phyloP scores from a whole-genome alignment of 1,284 basidiomycete species.

The Spongiforma sp. region DNA sequence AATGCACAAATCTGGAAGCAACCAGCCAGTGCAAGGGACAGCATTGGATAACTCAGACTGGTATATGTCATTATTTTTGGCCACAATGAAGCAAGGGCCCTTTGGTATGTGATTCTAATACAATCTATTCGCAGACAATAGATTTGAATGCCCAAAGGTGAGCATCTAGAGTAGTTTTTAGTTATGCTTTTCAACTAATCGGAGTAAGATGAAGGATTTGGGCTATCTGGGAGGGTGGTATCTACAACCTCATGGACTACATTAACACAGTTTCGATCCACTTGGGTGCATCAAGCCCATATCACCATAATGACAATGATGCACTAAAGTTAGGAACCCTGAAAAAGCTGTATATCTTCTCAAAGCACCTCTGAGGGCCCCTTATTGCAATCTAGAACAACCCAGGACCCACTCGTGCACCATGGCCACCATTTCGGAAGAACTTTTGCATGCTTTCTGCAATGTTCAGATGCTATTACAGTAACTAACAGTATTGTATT shows the following conservation, averaged over 20 bases:
- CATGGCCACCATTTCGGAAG: neutral
- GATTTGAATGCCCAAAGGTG: constrained; percentile 57
- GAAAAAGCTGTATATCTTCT: neutral
- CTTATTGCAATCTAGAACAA: neutral
- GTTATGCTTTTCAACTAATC: constrained; percentile 17
- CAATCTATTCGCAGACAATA: constrained; percentile 53
- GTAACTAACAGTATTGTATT: neutral
- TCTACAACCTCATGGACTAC: constrained; percentile 95
- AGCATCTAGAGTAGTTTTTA: constrained; percentile 18
- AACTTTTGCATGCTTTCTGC: neutral
- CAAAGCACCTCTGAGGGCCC: neutral
- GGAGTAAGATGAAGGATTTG: constrained; percentile 64
- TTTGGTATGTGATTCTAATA: constrained; percentile 68
- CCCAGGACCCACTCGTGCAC: neutral
- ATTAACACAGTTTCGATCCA: constrained; percentile 66
- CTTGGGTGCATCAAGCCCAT: too few relatives aligned
- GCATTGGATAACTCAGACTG: constrained; percentile 70
- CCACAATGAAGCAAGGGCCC: constrained; percentile 86
- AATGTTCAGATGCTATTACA: too few relatives aligned
- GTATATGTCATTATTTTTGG: constrained; percentile 82
- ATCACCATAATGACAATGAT: too few relatives aligned
- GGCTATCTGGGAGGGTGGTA: constrained; percentile 74
- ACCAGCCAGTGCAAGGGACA: constrained; percentile 50
- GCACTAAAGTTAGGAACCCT: neutral
- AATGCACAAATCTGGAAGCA: constrained; percentile 77